phyloP scores from a whole-genome alignment of 1,284 basidiomycete genomes.

The Malassezia yamatoensis region DNA sequence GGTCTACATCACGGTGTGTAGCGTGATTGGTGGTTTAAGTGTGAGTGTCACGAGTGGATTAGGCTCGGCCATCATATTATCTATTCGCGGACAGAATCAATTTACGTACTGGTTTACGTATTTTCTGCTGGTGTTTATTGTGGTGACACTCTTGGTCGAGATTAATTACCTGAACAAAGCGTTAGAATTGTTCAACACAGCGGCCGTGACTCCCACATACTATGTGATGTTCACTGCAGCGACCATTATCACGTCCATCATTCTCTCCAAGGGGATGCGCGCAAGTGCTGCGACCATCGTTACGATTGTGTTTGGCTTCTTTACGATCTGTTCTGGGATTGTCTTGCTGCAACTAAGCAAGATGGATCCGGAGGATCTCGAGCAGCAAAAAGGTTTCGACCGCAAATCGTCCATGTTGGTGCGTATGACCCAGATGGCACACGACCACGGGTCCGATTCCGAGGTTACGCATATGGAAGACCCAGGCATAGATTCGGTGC shows the following conservation, averaged over 20 bases:
- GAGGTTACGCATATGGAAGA: constrained; percentile 32
- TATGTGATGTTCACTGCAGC: constrained; percentile 76
- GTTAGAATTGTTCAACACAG: constrained; percentile 86
- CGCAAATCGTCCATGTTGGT: constrained; percentile 39
- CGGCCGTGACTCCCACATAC: constrained; percentile 68
- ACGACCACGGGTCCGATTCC: constrained; percentile 18
- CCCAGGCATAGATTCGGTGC: constrained; percentile 45
- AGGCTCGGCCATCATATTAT: constrained; percentile 78
- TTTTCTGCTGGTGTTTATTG: constrained; percentile 66
- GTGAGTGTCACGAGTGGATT: constrained; percentile 92
- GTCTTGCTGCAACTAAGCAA: constrained; percentile 93
- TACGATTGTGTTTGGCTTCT: constrained; percentile 78
- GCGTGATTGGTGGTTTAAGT: constrained; percentile 88
- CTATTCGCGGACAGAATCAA: constrained; percentile 75
- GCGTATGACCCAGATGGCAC: constrained; percentile 32
- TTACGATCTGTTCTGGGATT: constrained; percentile 73
- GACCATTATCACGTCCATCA: constrained; percentile 54
- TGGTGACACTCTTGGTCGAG: constrained; percentile 72
- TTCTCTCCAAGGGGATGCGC: constrained; percentile 81
- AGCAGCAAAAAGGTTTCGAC: constrained; percentile 37
- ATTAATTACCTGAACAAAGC: constrained; percentile 95
- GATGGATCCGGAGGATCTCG: constrained; percentile 45
- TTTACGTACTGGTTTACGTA: constrained; percentile 54
- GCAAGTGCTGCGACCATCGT: constrained; percentile 57
- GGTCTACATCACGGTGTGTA: constrained; percentile 68